Evolutionary conservation across 148 eudicot species (phyloP).

Genomic region (Linanthus parryae): DNA sequence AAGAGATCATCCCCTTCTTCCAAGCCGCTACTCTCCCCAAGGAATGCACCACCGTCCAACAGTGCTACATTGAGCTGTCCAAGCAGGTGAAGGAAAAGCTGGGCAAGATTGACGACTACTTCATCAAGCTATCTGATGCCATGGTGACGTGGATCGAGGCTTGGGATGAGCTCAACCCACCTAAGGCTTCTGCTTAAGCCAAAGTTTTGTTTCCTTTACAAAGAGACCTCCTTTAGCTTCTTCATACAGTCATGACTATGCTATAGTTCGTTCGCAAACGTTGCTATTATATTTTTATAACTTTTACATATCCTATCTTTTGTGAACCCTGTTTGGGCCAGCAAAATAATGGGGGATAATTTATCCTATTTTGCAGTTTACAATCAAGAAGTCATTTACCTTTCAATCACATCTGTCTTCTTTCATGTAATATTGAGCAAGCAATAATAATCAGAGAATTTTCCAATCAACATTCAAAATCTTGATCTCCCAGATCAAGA

Average conservation of each 20-base stretch:
- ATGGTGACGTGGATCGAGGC: slow-evolving; percentile 77
- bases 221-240: neutral
- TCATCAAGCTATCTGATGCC: slow-evolving; percentile 58
- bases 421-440: too few species aligned
- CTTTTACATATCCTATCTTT: neutral
- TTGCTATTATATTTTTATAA: neutral
- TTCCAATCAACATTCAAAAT: too few species aligned
- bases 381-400: neutral
- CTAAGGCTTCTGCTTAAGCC: slow-evolving; percentile 17
- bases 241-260: neutral
- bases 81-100: slow-evolving; percentile 62
- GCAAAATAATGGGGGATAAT: too few species aligned
- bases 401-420: too few species aligned
- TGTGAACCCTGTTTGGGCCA: neutral
- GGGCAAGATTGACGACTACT: slow-evolving; percentile 48
- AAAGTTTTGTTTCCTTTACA: neutral
- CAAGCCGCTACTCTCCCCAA: slow-evolving; percentile 38
- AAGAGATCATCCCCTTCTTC: slow-evolving; percentile 74
- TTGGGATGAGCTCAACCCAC: slow-evolving; percentile 52
- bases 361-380: too few species aligned
- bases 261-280: neutral
- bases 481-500: too few species aligned
- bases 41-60: slow-evolving; percentile 56
- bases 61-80: slow-evolving; percentile 53
- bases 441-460: too few species aligned